Evolutionary conservation across 2,329 filamentous ascomycete species (phyloP).

Genomic region (Colletotrichum spinosum): DNA sequence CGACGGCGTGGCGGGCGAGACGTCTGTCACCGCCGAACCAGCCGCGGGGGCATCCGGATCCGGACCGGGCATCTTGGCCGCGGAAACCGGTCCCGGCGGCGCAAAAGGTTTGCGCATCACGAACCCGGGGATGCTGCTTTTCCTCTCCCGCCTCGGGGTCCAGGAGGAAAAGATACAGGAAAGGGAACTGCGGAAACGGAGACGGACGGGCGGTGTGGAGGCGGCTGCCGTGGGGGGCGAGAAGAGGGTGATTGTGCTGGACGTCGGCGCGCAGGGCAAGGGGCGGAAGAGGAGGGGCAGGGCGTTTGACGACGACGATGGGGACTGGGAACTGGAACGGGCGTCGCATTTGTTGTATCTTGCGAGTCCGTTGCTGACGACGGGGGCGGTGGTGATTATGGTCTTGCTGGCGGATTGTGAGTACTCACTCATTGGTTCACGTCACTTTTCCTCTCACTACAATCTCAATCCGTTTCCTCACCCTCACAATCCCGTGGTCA

Average conservation of each 20-base stretch:
- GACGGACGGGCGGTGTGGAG: slow-evolving; percentile 33
- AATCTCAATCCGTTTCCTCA: too few relatives aligned
- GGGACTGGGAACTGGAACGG: slow-evolving; percentile 55
- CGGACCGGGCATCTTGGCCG: slow-evolving; percentile 13
- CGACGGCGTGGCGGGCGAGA: slow-evolving; percentile 56
- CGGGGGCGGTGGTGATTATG: slow-evolving; percentile 56
- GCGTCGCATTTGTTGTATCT: slow-evolving; percentile 62
- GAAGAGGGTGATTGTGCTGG: slow-evolving; percentile 13
- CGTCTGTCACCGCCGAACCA: slow-evolving; percentile 49
- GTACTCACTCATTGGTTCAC: slow-evolving; percentile 39
- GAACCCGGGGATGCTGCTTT: slow-evolving; percentile 57
- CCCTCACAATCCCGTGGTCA: too few relatives aligned
- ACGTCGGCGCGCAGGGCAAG: slow-evolving; percentile 41
- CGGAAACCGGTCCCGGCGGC: slow-evolving; percentile 14
- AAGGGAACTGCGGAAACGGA: slow-evolving; percentile 44
- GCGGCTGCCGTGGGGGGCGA: slow-evolving; percentile 6
- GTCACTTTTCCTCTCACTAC: too few relatives aligned
- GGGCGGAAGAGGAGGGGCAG: slow-evolving; percentile 35
- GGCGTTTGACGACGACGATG: slow-evolving; percentile 42
- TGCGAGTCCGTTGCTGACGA: slow-evolving; percentile 58
- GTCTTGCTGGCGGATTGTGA: slow-evolving; percentile 59
- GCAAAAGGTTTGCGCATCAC: slow-evolving; percentile 11
- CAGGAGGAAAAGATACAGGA: slow-evolving; percentile 47
- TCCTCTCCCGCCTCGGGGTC: slow-evolving; percentile 9
- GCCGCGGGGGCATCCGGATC: slow-evolving; percentile 62